Conservation (phyloP, 257 asterid genomes). For the Henckelia pumila region DNA sequence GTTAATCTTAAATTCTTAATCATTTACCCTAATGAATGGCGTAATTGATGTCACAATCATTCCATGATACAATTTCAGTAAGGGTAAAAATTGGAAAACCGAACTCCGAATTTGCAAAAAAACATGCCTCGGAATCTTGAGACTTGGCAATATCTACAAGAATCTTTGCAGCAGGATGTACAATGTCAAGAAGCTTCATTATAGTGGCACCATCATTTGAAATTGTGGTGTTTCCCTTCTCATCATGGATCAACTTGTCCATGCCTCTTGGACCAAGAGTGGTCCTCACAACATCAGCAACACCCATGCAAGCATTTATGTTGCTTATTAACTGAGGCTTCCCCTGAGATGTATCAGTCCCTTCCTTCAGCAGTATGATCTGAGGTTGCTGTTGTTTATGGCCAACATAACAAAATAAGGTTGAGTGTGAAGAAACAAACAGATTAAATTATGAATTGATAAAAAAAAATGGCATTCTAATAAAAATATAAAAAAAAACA, state of each 20-base stretch:
- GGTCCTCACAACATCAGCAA: constrained; percentile 82
- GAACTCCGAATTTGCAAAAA: background rate
- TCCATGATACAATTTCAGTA: background rate
- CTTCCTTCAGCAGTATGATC: constrained; percentile 93
- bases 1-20: too few species aligned
- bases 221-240: constrained; percentile 95
- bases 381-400: constrained; percentile 87
- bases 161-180: constrained; percentile 98
- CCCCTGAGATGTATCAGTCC: constrained; percentile 98
- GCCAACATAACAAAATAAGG: constrained; percentile 6
- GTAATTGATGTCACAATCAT: background rate
- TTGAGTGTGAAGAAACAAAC: constrained; percentile 14
- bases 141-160: constrained; percentile 98
- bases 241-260: constrained; percentile 98
- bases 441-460: background rate
- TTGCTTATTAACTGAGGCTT: constrained; percentile 91
- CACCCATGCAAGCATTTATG: constrained; percentile 89
- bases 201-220: constrained; percentile 99
- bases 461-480: background rate
- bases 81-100: background rate
- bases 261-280: constrained; percentile 99
- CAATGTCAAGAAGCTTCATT: constrained; percentile 96
- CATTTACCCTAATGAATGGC: background rate
- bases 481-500: constrained; percentile 14
- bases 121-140: constrained; percentile 90